Base-by-base conservation (phyloP, 2,329 filamentous ascomycete genomes). In the Claviceps sp. region DNA sequence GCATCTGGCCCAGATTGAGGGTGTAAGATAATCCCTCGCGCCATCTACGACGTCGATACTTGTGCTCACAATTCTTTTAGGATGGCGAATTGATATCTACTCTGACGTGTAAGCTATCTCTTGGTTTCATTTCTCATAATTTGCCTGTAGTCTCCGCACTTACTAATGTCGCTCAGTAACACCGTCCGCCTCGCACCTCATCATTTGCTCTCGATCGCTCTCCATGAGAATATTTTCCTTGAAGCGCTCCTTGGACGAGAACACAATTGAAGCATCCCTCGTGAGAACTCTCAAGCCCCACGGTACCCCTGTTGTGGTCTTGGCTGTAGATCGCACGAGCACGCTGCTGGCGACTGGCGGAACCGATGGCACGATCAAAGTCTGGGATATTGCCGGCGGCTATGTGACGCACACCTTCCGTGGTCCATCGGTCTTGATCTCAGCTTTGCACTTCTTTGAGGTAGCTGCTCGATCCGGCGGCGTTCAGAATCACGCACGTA, bases 321-420 rank as follows among this genome's bases (percentile, higher is more conserved):
- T 91, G 14, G 83, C 88, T 1, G 82, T 93, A 55, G 93, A 98
- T 65, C 77, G 81, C 51, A 95, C 90, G 1, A 86, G 90, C 62
- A 95, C 91, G 2, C 73, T 98, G 13, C 75, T 98, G 44, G 93
- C 90, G 16, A 97, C 91, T 16, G 93, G 94, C 56, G 88, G 87
- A 48, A 90, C 93, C 3, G 93, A 98, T 64, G 93, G 93, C 24
- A 81, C 86, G 1, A 87, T 97, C 61, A 98, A 98, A 68, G 84
- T 98, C 50, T 98, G 91, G 91, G 93, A 98, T 68, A 89, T 98
- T 54, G 75, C 77, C 48, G 88, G 84, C 45, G 93, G 93, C 22
- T 97, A 87, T 67, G 82, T 89, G 37, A 98, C 94, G 30, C 93
- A 98, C 68, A 95, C 89, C 0, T 95, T 98, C 68, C 86, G 91